phyloP scores from a whole-genome alignment of 2,329 filamentous ascomycete genomes.

The Exophiala viscosa region DNA sequence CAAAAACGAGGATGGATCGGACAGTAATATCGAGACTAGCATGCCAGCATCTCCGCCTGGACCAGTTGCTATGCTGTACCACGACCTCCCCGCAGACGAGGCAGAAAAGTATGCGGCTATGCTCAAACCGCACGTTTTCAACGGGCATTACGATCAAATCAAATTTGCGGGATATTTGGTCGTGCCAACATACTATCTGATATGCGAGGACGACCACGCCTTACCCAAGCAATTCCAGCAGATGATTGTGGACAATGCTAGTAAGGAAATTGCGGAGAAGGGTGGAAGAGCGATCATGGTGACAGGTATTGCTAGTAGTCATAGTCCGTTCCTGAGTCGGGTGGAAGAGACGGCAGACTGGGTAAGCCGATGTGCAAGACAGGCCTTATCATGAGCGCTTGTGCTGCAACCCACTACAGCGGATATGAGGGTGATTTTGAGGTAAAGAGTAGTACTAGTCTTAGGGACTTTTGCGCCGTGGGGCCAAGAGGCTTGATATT shows the following conservation, averaged over 20 bases:
- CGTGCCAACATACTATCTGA: slow-evolving; percentile 12
- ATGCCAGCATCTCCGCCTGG: not conserved
- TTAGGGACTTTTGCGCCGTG: no score
- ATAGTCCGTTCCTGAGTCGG: slow-evolving; percentile 10
- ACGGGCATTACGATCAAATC: not conserved
- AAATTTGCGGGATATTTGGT: slow-evolving; percentile 4
- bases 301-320: not conserved
- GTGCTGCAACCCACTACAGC: no score
- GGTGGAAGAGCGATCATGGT: slow-evolving; percentile 1
- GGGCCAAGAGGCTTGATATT: no score
- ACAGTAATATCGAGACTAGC: not conserved
- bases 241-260: slow-evolving; percentile 6
- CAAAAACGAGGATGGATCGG: not conserved
- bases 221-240: slow-evolving; percentile 5
- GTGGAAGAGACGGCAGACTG: slow-evolving; percentile 6
- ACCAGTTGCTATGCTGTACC: slow-evolving; percentile 7
- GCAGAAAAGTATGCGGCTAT: not conserved
- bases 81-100: slow-evolving; percentile 4
- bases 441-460: no score
- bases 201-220: slow-evolving; percentile 12
- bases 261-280: slow-evolving; percentile 1
- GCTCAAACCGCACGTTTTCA: slow-evolving; percentile 6
- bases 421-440: no score
- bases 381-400: not conserved
- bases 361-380: slow-evolving; percentile 5